phyloP scores from a whole-genome alignment of 1,284 basidiomycete species.

The Tausonia pullulans region DNA sequence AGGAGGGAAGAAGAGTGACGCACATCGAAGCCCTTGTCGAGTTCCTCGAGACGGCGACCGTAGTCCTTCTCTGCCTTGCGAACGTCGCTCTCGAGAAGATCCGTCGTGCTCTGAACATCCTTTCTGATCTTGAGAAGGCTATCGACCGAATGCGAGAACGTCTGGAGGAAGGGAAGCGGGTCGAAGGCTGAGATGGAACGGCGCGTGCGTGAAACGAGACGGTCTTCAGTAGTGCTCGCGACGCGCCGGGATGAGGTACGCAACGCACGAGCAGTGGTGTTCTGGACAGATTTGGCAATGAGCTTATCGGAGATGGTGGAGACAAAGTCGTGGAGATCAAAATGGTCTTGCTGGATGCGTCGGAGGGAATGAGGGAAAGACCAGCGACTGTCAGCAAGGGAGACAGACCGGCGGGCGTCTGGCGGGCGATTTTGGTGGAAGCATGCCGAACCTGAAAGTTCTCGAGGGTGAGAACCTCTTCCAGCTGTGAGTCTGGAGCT shows the following conservation, averaged over 20 bases:
- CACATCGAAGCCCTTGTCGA: conserved; percentile 84
- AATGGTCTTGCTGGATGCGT: conserved; percentile 54
- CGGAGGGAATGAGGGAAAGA: neutral
- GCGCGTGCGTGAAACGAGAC: neutral
- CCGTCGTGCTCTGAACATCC: conserved; percentile 76
- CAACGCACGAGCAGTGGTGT: conserved; percentile 23
- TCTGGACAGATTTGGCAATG: conserved; percentile 67
- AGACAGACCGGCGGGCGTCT: neutral
- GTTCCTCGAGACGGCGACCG: conserved; percentile 79
- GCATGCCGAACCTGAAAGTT: conserved; percentile 8
- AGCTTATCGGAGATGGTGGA: conserved; percentile 72
- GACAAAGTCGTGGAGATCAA: conserved; percentile 84
- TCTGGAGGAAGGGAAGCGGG: conserved; percentile 81
- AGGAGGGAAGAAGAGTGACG: conserved; percentile 17
- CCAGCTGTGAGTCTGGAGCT: conserved; percentile 33
- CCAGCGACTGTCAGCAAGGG: neutral
- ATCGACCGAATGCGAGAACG: conserved; percentile 83
- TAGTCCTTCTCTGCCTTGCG: conserved; percentile 85
- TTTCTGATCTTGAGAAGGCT: conserved; percentile 70
- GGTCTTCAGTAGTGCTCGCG: too few species aligned
- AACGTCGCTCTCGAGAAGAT: conserved; percentile 85
- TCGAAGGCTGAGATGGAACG: conserved; percentile 61
- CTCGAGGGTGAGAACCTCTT: conserved; percentile 3
- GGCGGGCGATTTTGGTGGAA: neutral
- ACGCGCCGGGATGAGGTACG: neutral